Conservation (phyloP, 495 filamentous ascomycete species). For the Achaetomiella virescens region DNA sequence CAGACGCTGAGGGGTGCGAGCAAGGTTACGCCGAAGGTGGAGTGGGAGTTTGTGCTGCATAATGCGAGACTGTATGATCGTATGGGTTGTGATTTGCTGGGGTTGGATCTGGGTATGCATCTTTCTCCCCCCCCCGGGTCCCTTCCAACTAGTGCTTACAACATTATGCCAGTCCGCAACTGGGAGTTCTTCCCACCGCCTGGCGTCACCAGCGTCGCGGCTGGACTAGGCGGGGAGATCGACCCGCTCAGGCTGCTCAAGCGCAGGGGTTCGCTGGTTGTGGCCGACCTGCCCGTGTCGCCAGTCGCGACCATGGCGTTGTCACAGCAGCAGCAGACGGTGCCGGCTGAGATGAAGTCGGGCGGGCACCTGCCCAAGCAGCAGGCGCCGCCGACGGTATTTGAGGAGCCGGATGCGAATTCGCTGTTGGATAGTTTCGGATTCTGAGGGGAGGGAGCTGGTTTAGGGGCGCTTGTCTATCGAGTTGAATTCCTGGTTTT, state of each 20-base stretch:
- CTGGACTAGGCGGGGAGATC: conserved; percentile 36
- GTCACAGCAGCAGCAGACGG: conserved; percentile 49
- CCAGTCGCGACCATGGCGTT: conserved; percentile 17
- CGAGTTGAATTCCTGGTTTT: no score
- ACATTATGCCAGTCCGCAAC: conserved; percentile 51
- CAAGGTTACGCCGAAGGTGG: conserved; percentile 69
- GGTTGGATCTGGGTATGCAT: conserved; percentile 64
- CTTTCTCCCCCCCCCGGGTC: neutral
- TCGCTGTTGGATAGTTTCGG: conserved; percentile 76
- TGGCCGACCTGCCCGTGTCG: conserved; percentile 63
- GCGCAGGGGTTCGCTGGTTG: conserved; percentile 69
- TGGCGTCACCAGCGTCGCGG: conserved; percentile 14
- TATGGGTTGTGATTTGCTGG: conserved; percentile 95
- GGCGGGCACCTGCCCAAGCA: conserved; percentile 48
- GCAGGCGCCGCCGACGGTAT: conserved; percentile 69
- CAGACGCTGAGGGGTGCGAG: conserved; percentile 80
- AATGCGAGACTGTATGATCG: conserved; percentile 84
- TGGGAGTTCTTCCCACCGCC: conserved; percentile 75
- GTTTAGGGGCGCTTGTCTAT: neutral
- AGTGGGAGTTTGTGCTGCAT: conserved; percentile 87
- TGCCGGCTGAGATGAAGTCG: conserved; percentile 43
- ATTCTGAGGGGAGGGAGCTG: conserved; percentile 38
- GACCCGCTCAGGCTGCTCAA: conserved; percentile 64
- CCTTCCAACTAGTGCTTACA: neutral
- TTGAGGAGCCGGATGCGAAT: conserved; percentile 85